phyloP scores from a whole-genome alignment of 805 yeast genomes.

The Pichia nanzhaoensis region DNA sequence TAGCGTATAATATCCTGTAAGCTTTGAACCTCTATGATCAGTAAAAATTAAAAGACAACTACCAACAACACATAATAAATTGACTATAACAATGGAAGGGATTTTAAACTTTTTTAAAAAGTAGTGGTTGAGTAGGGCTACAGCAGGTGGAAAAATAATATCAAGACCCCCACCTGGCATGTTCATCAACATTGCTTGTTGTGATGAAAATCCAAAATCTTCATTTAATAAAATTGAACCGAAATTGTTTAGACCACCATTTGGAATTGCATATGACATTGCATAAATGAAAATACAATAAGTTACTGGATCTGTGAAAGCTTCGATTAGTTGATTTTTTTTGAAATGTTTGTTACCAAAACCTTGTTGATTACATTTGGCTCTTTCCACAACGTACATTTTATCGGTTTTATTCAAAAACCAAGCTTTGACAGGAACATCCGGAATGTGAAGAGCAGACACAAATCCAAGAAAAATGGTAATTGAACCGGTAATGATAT shows the following conservation, averaged over 20 bases:
- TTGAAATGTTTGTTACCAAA: conserved; percentile 32
- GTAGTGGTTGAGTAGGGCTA: conserved; percentile 5
- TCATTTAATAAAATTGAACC: conserved; percentile 22
- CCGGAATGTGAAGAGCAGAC: conserved; percentile 36
- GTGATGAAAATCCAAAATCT: conserved; percentile 16
- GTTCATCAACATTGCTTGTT: conserved; percentile 11
- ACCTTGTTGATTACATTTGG: conserved; percentile 33
- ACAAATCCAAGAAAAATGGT: conserved; percentile 46
- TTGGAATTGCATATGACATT: conserved; percentile 25
- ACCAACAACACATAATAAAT: conserved; percentile 7
- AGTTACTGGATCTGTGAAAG: conserved; percentile 21
- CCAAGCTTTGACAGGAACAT: conserved; percentile 28
- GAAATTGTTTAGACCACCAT: conserved; percentile 27
- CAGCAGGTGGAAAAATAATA: conserved; percentile 9
- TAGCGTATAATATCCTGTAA: conserved; percentile 9
- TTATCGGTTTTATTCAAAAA: conserved; percentile 34
- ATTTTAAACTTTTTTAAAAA: conserved; percentile 6
- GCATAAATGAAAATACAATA: conserved; percentile 19
- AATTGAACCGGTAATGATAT: conserved; percentile 51
- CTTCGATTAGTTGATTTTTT: conserved; percentile 49
- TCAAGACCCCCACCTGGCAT: conserved; percentile 19
- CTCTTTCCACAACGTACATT: conserved; percentile 25
- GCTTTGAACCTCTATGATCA: conserved; percentile 3
- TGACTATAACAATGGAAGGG: conserved; percentile 7
- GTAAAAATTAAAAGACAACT: conserved; percentile 5